Percentiles rank a stretch among this genome's conserved stretches.
phyloP scores from a whole-genome alignment of 805 yeast genomes.

The Kuraishia capsulata region DNA sequence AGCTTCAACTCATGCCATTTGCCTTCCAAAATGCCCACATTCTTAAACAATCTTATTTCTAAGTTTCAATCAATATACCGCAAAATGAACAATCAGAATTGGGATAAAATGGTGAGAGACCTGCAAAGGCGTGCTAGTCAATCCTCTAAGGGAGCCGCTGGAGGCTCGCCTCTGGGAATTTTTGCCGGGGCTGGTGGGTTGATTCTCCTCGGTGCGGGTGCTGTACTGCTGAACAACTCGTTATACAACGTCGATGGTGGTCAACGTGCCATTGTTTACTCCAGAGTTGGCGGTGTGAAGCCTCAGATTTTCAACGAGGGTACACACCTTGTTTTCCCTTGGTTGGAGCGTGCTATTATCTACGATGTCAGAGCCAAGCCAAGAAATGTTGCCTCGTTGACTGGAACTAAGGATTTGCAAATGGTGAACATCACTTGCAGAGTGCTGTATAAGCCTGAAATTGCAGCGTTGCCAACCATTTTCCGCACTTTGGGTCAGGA shows the following conservation, averaged over 20 bases:
- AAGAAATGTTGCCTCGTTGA: slow-evolving; percentile 87
- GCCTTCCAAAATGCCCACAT: too few species aligned
- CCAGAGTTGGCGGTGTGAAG: slow-evolving; percentile 78
- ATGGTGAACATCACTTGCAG: slow-evolving; percentile 99
- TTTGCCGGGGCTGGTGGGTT: slow-evolving; percentile 60
- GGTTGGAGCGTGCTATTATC: slow-evolving; percentile 87
- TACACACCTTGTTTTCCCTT: slow-evolving; percentile 88
- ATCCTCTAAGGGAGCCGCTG: slow-evolving; percentile 24
- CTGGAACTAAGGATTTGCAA: slow-evolving; percentile 97
- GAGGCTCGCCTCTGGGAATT: slow-evolving; percentile 36
- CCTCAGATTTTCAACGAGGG: slow-evolving; percentile 85
- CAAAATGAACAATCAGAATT: slow-evolving; percentile 30
- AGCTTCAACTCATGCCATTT: too few species aligned
- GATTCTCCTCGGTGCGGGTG: slow-evolving; percentile 48
- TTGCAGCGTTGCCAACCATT: slow-evolving; percentile 68
- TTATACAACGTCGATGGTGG: slow-evolving; percentile 95
- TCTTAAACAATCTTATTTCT: too few species aligned
- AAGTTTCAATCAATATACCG: background rate
- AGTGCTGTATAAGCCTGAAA: slow-evolving; percentile 85
- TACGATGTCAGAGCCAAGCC: slow-evolving; percentile 97
- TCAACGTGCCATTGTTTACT: slow-evolving; percentile 92
- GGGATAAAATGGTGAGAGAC: slow-evolving; percentile 42
- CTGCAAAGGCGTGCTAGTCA: slow-evolving; percentile 35
- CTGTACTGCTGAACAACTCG: slow-evolving; percentile 42
- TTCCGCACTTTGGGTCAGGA: slow-evolving; percentile 90